Conservation (phyloP, 2,329 filamentous ascomycete genomes). For the Colletotrichum destructivum region DNA sequence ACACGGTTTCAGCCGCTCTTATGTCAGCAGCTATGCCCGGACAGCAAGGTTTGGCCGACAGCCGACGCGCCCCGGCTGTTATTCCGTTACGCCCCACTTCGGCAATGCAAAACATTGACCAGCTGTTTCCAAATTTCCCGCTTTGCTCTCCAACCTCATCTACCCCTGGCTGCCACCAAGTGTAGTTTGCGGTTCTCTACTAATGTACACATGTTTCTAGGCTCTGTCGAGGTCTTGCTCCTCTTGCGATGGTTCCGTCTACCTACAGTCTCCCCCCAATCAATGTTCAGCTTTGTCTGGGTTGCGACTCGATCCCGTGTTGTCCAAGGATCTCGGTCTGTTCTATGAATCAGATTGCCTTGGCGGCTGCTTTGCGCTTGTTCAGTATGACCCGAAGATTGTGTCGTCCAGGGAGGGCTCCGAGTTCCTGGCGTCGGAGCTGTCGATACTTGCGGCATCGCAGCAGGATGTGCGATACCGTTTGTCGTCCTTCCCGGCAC, state of each 20-base stretch:
- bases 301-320: background rate
- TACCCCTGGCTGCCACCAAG: background rate
- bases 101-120: constrained; percentile 9
- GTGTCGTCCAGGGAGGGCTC: constrained; percentile 26
- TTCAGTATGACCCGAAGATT: constrained; percentile 32
- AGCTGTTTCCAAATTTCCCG: constrained; percentile 7
- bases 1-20: no score
- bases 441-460: constrained; percentile 4
- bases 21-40: background rate
- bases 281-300: constrained; percentile 4
- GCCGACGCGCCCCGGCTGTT: background rate
- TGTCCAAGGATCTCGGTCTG: constrained; percentile 32
- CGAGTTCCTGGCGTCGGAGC: constrained; percentile 13
- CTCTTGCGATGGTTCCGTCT: background rate
- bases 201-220: background rate
- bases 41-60: background rate
- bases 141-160: background rate
- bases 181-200: background rate
- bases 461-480: constrained; percentile 38
- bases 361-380: constrained; percentile 38
- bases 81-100: background rate
- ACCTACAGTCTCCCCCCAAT: background rate
- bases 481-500: constrained; percentile 35
- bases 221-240: background rate
- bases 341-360: constrained; percentile 32